phyloP scores from a whole-genome alignment of 129 eudicot genomes.

The Smallanthus sonchifolius region DNA sequence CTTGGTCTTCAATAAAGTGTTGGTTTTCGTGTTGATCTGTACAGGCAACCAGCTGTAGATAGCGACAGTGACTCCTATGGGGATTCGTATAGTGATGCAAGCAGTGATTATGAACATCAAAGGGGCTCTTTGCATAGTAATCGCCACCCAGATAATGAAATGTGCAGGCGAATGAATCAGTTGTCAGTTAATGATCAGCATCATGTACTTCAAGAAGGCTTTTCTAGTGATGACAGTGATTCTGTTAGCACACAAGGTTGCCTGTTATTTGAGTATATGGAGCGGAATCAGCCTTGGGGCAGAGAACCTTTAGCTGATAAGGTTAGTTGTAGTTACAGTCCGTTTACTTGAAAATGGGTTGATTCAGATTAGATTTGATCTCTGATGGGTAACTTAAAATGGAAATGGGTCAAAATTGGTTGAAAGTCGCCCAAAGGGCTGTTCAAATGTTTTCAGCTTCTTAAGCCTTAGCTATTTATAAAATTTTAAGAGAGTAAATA shows the following conservation, averaged over 20 bases:
- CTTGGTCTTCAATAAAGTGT: conserved; percentile 31
- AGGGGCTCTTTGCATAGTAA: conserved; percentile 23
- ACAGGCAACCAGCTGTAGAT: conserved; percentile 73
- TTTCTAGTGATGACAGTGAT: conserved; percentile 78
- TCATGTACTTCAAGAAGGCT: conserved; percentile 54
- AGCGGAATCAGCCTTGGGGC: conserved; percentile 58
- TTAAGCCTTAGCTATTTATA: background rate
- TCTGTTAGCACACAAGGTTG: conserved; percentile 47
- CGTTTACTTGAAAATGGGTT: background rate
- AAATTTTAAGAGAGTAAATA: background rate
- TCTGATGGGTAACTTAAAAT: background rate
- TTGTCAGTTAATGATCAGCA: conserved; percentile 47
- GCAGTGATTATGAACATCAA: conserved; percentile 80
- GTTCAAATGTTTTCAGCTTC: background rate
- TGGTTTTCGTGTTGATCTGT: background rate
- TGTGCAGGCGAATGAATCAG: conserved; percentile 30
- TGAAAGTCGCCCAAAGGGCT: background rate
- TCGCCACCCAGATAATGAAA: conserved; percentile 27
- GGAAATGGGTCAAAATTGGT: background rate
- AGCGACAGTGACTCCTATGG: conserved; percentile 72
- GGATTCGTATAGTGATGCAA: conserved; percentile 86
- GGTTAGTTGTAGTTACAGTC: conserved; percentile 26
- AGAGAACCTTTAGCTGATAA: conserved; percentile 76
- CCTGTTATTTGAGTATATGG: conserved; percentile 66
- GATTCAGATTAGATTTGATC: background rate